These are phyloP conservation scores for Apium graveolens DNA, from an alignment of 129 eudicot genomes.

Conservation along the genomic window DNA sequence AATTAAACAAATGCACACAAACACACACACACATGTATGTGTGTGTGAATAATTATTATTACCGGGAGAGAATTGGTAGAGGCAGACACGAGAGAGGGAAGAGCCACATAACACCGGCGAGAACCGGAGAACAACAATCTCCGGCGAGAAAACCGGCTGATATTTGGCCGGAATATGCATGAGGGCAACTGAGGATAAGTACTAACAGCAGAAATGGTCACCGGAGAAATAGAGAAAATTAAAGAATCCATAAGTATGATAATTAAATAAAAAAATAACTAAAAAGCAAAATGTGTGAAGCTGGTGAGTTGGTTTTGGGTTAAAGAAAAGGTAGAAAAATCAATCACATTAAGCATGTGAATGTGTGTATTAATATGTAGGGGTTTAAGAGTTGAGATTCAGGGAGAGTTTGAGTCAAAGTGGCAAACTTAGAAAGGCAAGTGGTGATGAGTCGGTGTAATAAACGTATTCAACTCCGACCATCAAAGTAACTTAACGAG, in stretches of 20 bases:
- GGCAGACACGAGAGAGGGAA: conserved; percentile 15
- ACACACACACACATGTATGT: neutral
- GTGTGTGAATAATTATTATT: neutral
- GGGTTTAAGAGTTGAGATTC: neutral
- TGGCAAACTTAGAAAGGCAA: neutral
- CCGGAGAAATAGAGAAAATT: conserved; percentile 9
- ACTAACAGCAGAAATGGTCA: conserved; percentile 12
- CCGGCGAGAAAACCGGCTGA: conserved; percentile 3
- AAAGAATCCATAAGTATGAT: conserved; percentile 23
- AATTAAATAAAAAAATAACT: neutral
- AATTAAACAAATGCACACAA: neutral
- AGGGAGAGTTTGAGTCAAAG: neutral
- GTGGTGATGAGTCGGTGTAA: neutral
- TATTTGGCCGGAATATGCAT: conserved; percentile 15
- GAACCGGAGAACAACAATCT: conserved; percentile 5
- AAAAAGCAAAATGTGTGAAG: neutral
- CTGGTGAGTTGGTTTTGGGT: neutral
- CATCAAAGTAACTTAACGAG: neutral
- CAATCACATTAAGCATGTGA: conserved; percentile 2
- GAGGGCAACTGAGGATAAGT: conserved; percentile 14
- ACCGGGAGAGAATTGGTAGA: conserved; percentile 24
- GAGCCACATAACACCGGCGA: conserved; percentile 16
- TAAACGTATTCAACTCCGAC: neutral
- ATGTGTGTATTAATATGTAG: neutral
- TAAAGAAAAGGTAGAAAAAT: neutral